Conservation (phyloP, 352 stramenopile genomes). For the Aphanomyces astaci region DNA sequence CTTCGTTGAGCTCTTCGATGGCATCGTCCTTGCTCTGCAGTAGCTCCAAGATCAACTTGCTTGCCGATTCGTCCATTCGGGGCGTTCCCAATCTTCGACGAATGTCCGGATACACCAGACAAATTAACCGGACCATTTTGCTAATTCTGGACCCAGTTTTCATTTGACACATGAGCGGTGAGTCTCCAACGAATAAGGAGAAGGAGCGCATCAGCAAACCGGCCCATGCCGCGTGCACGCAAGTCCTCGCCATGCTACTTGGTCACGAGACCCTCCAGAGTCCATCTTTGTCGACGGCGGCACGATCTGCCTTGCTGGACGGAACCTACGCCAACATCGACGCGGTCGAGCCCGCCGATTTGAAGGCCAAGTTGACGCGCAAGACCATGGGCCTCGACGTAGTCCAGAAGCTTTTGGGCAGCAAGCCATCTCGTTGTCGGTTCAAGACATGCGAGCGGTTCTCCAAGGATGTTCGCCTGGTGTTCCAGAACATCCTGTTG, state of each 20-base stretch:
- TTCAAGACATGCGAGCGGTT: slow-evolving; percentile 83
- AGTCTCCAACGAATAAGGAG: slow-evolving; percentile 15
- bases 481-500: slow-evolving; percentile 73
- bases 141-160: slow-evolving; percentile 2
- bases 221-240: slow-evolving; percentile 13
- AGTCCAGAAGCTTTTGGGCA: slow-evolving; percentile 62
- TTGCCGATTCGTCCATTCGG: not conserved
- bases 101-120: not conserved
- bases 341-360: not conserved
- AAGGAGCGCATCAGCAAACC: slow-evolving; percentile 20
- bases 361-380: slow-evolving; percentile 45
- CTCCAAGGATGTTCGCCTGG: slow-evolving; percentile 65
- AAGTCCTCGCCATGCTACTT: slow-evolving; percentile 10
- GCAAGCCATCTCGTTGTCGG: slow-evolving; percentile 72
- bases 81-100: not conserved
- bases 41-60: not conserved
- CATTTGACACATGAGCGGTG: not conserved
- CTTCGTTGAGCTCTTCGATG: slow-evolving; percentile 9
- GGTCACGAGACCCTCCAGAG: slow-evolving; percentile 12
- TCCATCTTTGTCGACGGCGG: not conserved
- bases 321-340: slow-evolving; percentile 10
- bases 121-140: not conserved
- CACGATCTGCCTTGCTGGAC: slow-evolving; percentile 12
- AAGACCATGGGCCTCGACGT: slow-evolving; percentile 78
- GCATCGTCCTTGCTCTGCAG: slow-evolving; percentile 10